Percentiles rank a stretch among this genome's conserved stretches.
Evolutionary conservation across 2,329 filamentous ascomycete species (phyloP).

Genomic region (Pseudocercospora fijiensis): DNA sequence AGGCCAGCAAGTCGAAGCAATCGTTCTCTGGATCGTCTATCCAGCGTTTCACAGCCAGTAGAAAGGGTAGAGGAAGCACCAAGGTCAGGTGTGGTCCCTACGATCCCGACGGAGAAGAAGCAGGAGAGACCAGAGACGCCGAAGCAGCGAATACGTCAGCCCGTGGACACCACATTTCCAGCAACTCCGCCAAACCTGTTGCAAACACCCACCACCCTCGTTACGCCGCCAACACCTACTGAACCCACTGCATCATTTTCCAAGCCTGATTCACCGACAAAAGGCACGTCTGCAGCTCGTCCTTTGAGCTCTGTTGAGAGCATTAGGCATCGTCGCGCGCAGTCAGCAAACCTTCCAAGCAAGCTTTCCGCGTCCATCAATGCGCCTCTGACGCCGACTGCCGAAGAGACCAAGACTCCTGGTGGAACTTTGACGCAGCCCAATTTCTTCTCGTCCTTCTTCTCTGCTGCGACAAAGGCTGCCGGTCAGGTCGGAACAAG

Average conservation of each 20-base stretch:
- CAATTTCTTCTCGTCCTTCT: slow-evolving; percentile 85
- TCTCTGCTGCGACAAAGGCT: slow-evolving; percentile 90
- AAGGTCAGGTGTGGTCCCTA: slow-evolving; percentile 5
- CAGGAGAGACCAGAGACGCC: slow-evolving; percentile 29
- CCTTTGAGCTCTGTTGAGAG: slow-evolving; percentile 34
- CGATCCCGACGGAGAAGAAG: slow-evolving; percentile 6
- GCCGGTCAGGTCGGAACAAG: slow-evolving; percentile 72
- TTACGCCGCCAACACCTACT: slow-evolving; percentile 64
- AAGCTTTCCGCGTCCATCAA: slow-evolving; percentile 78
- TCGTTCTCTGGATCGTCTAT: slow-evolving; percentile 31
- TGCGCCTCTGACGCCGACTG: slow-evolving; percentile 71
- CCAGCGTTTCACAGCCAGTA: slow-evolving; percentile 41
- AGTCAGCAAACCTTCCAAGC: slow-evolving; percentile 59
- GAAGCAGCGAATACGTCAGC: slow-evolving; percentile 20
- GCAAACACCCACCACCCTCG: slow-evolving; percentile 55
- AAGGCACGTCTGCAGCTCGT: slow-evolving; percentile 44
- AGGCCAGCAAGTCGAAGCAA: slow-evolving; percentile 41
- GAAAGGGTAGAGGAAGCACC: slow-evolving; percentile 2
- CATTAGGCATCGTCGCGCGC: slow-evolving; percentile 35
- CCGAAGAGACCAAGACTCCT: slow-evolving; percentile 65
- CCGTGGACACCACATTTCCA: slow-evolving; percentile 38
- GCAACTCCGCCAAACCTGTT: slow-evolving; percentile 45
- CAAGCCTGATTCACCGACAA: slow-evolving; percentile 34
- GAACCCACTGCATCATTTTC: slow-evolving; percentile 38
- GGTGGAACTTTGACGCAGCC: slow-evolving; percentile 53